Conservation (phyloP, 805 yeast species). For the Metschnikowia baotianmanensis region DNA sequence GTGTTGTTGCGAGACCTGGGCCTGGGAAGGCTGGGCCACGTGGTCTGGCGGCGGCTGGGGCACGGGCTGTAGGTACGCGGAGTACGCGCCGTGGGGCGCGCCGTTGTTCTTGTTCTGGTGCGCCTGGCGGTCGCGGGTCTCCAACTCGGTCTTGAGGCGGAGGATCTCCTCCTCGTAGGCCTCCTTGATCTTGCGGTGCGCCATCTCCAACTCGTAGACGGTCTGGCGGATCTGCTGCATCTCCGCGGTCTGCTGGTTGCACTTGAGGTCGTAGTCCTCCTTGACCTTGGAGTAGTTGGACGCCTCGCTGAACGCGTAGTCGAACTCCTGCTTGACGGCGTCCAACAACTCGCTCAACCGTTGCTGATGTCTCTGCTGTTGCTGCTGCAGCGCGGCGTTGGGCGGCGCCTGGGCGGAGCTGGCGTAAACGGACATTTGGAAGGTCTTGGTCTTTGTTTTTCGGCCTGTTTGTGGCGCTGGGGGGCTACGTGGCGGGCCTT, state of each 20-base stretch:
- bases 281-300: conserved; percentile 82
- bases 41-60: conserved; percentile 9
- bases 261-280: conserved; percentile 87
- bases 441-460: neutral
- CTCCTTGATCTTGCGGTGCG: conserved; percentile 92
- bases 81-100: conserved; percentile 29
- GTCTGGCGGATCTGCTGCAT: conserved; percentile 92
- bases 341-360: conserved; percentile 78
- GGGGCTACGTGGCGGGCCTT: neutral
- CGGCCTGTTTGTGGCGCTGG: neutral
- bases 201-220: conserved; percentile 88
- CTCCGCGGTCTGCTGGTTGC: conserved; percentile 88
- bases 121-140: conserved; percentile 65
- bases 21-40: conserved; percentile 21
- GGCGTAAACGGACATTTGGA: conserved; percentile 20
- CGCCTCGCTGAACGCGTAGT: conserved; percentile 80
- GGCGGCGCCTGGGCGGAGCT: conserved; percentile 23
- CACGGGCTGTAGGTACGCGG: conserved; percentile 29
- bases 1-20: conserved; percentile 23
- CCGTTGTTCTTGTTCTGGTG: conserved; percentile 40
- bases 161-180: conserved; percentile 92
- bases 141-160: conserved; percentile 82
- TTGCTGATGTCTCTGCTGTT: conserved; percentile 43
- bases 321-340: conserved; percentile 89
- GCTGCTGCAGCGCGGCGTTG: conserved; percentile 20